Evolutionary conservation across 192 early-diverging fungal genomes (phyloP).

Genomic region (Phlyctochytrium bullatum): DNA sequence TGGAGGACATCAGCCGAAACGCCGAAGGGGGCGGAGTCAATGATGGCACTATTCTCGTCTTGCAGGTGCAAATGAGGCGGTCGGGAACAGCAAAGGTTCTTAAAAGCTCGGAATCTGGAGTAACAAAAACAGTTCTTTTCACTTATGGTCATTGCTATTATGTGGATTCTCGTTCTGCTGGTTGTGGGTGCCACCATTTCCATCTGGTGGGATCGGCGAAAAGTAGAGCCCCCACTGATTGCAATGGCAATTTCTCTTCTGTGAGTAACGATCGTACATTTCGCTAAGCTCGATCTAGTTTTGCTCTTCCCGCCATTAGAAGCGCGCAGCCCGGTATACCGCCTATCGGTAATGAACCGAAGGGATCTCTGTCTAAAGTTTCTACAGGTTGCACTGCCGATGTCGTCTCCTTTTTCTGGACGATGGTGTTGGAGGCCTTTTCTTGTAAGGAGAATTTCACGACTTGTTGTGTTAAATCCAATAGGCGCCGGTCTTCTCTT

Average conservation of each 20-base stretch:
- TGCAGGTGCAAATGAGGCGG: too few relatives aligned
- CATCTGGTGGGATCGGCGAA: slow-evolving; percentile 11
- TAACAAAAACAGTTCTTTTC: slow-evolving; percentile 29
- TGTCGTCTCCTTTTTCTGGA: slow-evolving; percentile 28
- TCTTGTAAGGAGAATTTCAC: too few relatives aligned
- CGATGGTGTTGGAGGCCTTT: slow-evolving; percentile 19
- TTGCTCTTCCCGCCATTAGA: slow-evolving; percentile 32
- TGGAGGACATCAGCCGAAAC: too few relatives aligned
- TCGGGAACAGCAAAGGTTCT: too few relatives aligned
- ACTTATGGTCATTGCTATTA: slow-evolving; percentile 16
- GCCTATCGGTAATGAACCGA: too few relatives aligned
- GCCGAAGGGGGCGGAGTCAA: too few relatives aligned
- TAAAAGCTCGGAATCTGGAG: too few relatives aligned
- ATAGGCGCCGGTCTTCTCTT: slow-evolving; percentile 8
- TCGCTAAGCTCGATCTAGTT: too few relatives aligned
- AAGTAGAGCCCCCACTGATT: slow-evolving; percentile 31
- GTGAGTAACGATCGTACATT: too few relatives aligned
- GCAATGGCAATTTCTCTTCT: slow-evolving; percentile 12
- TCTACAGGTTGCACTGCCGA: slow-evolving; percentile 29
- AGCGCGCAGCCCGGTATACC: slow-evolving; percentile 30
- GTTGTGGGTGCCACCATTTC: slow-evolving; percentile 7
- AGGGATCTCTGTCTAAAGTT: too few relatives aligned
- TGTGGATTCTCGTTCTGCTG: slow-evolving; percentile 25
- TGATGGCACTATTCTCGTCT: too few relatives aligned
- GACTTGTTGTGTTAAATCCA: too few relatives aligned